Evolutionary conservation across 2,329 filamentous ascomycete species (phyloP).

Genomic region (Pseudogymnoascus sp.): DNA sequence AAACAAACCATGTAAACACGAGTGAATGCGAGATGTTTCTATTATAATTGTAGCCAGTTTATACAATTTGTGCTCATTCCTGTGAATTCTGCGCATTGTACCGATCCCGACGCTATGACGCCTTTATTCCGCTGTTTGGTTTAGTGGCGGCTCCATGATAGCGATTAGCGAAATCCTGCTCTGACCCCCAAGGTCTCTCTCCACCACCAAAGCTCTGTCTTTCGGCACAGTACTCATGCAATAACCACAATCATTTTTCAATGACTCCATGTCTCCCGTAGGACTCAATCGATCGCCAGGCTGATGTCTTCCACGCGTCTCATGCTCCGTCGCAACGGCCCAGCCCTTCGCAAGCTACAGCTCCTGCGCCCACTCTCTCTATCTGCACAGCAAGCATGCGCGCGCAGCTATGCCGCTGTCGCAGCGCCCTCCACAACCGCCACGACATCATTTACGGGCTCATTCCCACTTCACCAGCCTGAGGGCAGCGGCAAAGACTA

Average conservation of each 20-base stretch:
- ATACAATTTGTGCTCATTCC: background rate
- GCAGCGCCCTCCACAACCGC: background rate
- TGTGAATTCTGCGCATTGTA: background rate
- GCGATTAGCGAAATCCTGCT: conserved; percentile 9
- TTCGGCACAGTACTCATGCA: background rate
- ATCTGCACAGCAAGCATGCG: background rate
- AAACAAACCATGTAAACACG: conserved; percentile 5
- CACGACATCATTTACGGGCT: conserved; percentile 32
- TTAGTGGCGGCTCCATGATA: conserved; percentile 5
- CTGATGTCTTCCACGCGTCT: conserved; percentile 2
- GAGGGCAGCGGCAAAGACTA: conserved; percentile 20
- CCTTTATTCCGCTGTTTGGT: background rate
- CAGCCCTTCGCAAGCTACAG: background rate
- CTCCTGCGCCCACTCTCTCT: background rate
- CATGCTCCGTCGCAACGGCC: conserved; percentile 5
- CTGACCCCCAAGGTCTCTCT: background rate
- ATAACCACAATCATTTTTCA: background rate
- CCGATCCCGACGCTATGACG: background rate
- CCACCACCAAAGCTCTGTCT: background rate
- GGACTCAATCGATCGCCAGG: background rate
- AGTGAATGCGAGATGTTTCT: background rate
- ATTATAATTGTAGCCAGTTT: background rate
- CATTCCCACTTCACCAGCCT: conserved; percentile 19
- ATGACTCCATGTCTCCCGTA: background rate
- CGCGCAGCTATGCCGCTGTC: background rate